A percentile compares a stretch with the other conserved stretches of the same genome.
phyloP scores from a whole-genome alignment of 192 early-diverging fungal genomes.

The Ambispora gerdemannii region DNA sequence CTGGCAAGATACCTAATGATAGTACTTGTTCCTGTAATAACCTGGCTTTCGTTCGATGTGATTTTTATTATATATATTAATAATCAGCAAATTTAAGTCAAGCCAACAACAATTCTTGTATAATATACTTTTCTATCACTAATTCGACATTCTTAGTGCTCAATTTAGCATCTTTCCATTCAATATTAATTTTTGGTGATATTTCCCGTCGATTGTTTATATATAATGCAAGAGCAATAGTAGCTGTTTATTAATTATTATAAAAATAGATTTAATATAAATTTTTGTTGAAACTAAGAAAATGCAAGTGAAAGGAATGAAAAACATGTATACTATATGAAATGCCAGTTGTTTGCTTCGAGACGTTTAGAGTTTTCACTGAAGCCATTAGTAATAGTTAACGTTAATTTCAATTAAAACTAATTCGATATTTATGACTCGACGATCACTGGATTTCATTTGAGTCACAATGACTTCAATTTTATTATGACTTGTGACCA shows the following conservation, averaged over 20 bases:
- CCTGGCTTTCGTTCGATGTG: too few species aligned
- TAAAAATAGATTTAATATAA: background rate
- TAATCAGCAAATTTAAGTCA: background rate
- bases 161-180: background rate
- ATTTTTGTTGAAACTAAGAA: too few species aligned
- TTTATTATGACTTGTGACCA: too few species aligned
- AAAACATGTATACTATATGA: slow-evolving; percentile 1
- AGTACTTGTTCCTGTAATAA: background rate
- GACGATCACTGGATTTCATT: too few species aligned
- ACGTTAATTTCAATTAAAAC: too few species aligned
- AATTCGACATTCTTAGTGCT: background rate
- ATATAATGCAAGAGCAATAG: background rate
- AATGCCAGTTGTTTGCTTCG: background rate
- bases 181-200: background rate
- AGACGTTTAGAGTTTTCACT: background rate
- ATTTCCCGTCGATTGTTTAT: background rate
- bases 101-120: background rate
- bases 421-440: too few species aligned
- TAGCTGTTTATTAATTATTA: background rate
- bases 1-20: background rate
- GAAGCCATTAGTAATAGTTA: too few species aligned
- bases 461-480: too few species aligned
- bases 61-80: background rate
- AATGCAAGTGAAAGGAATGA: too few species aligned
- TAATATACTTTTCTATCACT: background rate